phyloP scores from a whole-genome alignment of 108 stramenopile genomes.

The Nitzschia putrida region DNA sequence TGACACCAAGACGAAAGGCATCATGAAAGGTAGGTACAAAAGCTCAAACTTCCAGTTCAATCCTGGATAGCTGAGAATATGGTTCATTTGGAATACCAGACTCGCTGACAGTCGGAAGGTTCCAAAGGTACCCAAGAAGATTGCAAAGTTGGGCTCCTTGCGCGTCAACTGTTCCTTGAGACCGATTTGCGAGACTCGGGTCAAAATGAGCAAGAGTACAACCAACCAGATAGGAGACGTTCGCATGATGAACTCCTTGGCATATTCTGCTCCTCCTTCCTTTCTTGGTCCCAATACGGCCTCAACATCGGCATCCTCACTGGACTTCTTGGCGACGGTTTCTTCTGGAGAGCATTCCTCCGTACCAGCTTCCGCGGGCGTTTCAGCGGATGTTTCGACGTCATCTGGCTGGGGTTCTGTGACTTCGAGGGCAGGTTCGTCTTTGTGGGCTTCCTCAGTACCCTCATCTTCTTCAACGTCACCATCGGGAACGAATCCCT shows the following conservation, averaged over 20 bases:
- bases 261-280: conserved; percentile 41
- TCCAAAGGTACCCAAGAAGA: conserved; percentile 59
- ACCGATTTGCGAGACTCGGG: conserved; percentile 51
- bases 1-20: conserved; percentile 63
- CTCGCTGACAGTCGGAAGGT: conserved; percentile 53
- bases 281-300: conserved; percentile 56
- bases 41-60: conserved; percentile 71
- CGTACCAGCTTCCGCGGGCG: conserved; percentile 5
- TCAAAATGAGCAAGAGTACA: conserved; percentile 53
- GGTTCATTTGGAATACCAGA: conserved; percentile 55
- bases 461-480: neutral
- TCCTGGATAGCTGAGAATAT: conserved; percentile 60
- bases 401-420: neutral
- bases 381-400: neutral
- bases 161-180: conserved; percentile 42
- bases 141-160: conserved; percentile 47
- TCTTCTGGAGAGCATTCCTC: neutral
- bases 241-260: conserved; percentile 43
- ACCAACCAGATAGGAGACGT: conserved; percentile 60
- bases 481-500: conserved; percentile 1
- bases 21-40: conserved; percentile 63
- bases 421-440: neutral
- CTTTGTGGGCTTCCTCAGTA: neutral
- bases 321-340: neutral
- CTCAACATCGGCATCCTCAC: conserved; percentile 22